These are phyloP conservation scores for Tritrichomonas musculus DNA, from an alignment of 208 protist species.

Conservation along the genomic window DNA sequence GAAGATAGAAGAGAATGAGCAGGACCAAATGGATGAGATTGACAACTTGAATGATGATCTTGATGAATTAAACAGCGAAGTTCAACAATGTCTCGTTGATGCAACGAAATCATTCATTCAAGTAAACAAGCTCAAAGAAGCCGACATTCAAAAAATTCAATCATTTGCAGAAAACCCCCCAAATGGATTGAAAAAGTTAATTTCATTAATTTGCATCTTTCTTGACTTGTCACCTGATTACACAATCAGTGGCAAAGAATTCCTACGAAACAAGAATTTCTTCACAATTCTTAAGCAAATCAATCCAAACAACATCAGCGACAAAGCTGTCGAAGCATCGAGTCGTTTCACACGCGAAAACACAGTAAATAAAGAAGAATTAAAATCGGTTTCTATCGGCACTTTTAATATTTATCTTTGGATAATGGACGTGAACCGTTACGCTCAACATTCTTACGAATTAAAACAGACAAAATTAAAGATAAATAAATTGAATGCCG, in stretches of 20 bases:
- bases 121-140: no score
- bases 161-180: background rate
- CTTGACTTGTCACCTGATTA: background rate
- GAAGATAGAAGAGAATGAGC: no score
- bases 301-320: background rate
- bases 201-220: background rate
- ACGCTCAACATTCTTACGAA: no score
- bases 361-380: background rate
- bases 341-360: background rate
- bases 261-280: background rate
- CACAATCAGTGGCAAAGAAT: background rate
- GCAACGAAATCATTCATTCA: no score
- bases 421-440: background rate
- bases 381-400: background rate
- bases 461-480: no score
- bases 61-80: no score
- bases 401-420: background rate
- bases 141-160: no score
- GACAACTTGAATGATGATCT: no score
- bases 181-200: background rate
- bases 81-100: no score
- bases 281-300: background rate
- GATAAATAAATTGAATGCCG: no score
- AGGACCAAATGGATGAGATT: no score
- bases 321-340: background rate